These are phyloP conservation scores for Erythrobasidium hasegawianum DNA, from an alignment of 1,284 basidiomycete species.

Conservation along the genomic window DNA sequence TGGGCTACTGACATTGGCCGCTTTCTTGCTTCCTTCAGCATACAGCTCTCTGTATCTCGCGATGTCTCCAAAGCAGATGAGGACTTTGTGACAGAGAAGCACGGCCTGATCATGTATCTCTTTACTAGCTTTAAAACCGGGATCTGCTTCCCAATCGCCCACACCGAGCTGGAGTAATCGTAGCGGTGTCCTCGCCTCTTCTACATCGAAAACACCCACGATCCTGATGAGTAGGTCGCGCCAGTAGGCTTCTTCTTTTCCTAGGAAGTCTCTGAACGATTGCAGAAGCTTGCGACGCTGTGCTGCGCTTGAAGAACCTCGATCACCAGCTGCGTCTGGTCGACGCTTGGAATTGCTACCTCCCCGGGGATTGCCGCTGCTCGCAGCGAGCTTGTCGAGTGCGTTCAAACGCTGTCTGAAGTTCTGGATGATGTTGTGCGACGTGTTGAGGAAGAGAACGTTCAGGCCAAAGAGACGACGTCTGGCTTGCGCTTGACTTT, in stretches of 20 bases:
- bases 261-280: conserved; percentile 78
- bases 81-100: conserved; percentile 70
- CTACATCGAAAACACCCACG: conserved; percentile 30
- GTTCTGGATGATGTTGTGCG: conserved; percentile 74
- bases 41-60: conserved; percentile 89
- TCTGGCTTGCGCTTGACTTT: conserved; percentile 19
- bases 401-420: conserved; percentile 72
- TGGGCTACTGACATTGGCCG: conserved; percentile 35
- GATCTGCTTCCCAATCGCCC: conserved; percentile 36
- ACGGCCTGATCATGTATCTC: conserved; percentile 50
- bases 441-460: conserved; percentile 86
- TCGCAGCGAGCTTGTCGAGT: conserved; percentile 56
- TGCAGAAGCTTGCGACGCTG: conserved; percentile 63
- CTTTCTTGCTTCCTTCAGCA: conserved; percentile 28
- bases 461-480: conserved; percentile 64
- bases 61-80: conserved; percentile 90
- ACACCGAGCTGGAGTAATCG: conserved; percentile 18
- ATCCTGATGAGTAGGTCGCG: conserved; percentile 57
- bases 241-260: conserved; percentile 85
- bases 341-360: not conserved
- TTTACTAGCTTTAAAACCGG: conserved; percentile 31
- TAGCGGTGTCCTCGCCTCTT: conserved; percentile 29
- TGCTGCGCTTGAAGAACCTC: conserved; percentile 64
- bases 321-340: conserved; percentile 45
- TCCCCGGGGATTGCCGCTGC: conserved; percentile 46